Evolutionary conservation across 2,329 filamentous ascomycete species (phyloP).

Genomic region (Xylaria sp.): DNA sequence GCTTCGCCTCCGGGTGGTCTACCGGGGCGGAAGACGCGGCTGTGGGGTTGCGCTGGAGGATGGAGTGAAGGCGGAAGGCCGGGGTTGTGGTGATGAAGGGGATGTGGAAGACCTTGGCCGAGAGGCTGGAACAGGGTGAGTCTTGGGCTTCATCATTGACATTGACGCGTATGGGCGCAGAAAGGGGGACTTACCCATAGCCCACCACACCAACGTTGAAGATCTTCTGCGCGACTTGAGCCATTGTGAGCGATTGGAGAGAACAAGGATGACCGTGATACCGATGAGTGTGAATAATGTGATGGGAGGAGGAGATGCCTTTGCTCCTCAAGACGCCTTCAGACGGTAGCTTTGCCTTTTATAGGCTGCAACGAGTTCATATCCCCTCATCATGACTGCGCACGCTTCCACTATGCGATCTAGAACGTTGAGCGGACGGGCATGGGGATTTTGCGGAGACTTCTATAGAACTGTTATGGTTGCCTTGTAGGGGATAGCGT

Average conservation of each 20-base stretch:
- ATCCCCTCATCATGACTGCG: not conserved
- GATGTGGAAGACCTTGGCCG: constrained; percentile 79
- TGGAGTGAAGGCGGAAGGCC: constrained; percentile 62
- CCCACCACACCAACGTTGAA: constrained; percentile 49
- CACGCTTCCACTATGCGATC: not conserved
- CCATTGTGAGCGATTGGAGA: not conserved
- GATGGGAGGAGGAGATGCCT: not conserved
- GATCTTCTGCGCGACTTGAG: constrained; percentile 29
- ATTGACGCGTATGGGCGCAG: not conserved
- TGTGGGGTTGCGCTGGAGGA: constrained; percentile 68
- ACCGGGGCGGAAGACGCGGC: constrained; percentile 59
- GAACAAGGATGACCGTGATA: not conserved
- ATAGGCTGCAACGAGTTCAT: not conserved
- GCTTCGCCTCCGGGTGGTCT: constrained; percentile 60
- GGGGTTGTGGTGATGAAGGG: constrained; percentile 65
- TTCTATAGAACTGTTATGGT: not conserved
- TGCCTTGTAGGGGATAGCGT: not conserved
- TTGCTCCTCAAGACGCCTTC: not conserved
- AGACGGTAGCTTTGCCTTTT: not conserved
- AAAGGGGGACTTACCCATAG: constrained; percentile 40
- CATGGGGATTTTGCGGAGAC: not conserved
- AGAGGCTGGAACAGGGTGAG: constrained; percentile 38
- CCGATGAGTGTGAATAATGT: not conserved
- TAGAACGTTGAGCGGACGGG: not conserved
- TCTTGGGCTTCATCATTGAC: not conserved